These are phyloP conservation scores for Pyrenula massariospora DNA, from an alignment of 495 filamentous ascomycete species.

Conservation along the genomic window DNA sequence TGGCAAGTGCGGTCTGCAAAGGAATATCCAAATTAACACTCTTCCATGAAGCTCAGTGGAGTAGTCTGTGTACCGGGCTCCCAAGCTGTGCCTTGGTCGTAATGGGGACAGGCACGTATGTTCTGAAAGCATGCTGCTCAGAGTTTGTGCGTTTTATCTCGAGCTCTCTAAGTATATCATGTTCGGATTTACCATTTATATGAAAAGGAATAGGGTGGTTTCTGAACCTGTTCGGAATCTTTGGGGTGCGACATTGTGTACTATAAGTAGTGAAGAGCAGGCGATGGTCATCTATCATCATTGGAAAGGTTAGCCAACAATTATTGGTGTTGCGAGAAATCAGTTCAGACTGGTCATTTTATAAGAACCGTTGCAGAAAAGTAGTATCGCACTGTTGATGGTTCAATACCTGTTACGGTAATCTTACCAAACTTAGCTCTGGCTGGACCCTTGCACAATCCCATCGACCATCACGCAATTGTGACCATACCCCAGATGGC, in stretches of 20 bases:
- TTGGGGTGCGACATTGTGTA: constrained; percentile 11
- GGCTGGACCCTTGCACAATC: constrained; percentile 2
- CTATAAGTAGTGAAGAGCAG: not conserved
- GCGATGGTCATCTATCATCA: not conserved
- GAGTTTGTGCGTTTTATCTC: constrained; percentile 4
- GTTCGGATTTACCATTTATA: constrained; percentile 8
- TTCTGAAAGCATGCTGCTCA: constrained; percentile 6
- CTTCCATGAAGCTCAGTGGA: not conserved
- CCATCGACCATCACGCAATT: not conserved
- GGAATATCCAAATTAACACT: not conserved
- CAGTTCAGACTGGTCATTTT: not conserved
- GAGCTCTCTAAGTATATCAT: constrained; percentile 11
- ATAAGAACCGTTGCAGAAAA: not conserved
- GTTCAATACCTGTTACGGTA: not conserved
- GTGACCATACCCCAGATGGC: not conserved
- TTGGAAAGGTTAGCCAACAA: not conserved
- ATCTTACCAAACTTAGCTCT: not conserved
- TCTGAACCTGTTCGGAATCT: constrained; percentile 10
- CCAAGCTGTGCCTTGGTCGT: constrained; percentile 19
- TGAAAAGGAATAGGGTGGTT: not conserved
- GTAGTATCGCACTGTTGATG: not conserved
- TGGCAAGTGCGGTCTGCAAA: constrained; percentile 27
- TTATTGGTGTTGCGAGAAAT: not conserved
- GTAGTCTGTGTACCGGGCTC: constrained; percentile 9
- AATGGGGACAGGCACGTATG: constrained; percentile 14